Conservation (phyloP, 1,139 yeast genomes). For the Magnusiomyces fungicola region DNA sequence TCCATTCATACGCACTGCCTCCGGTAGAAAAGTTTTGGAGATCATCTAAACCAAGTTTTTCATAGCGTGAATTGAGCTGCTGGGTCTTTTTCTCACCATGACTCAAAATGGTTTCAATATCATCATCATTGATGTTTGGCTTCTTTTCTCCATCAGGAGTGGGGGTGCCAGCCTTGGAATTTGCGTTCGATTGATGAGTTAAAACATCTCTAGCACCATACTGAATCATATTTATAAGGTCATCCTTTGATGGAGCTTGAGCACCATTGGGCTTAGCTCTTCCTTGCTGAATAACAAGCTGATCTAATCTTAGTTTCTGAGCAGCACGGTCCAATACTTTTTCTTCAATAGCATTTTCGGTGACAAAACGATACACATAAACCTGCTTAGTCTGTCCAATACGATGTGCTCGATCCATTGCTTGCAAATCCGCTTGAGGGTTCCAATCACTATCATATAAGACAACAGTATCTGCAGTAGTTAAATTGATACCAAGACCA, state of each 20-base stretch:
- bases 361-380: constrained; percentile 80
- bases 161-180: constrained; percentile 22
- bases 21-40: constrained; percentile 84
- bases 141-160: constrained; percentile 21
- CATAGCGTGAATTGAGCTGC: constrained; percentile 67
- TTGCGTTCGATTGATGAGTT: constrained; percentile 30
- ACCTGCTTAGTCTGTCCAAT: constrained; percentile 98
- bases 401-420: constrained; percentile 98
- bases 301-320: constrained; percentile 85
- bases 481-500: constrained; percentile 90
- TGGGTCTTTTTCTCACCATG: constrained; percentile 80
- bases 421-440: constrained; percentile 97
- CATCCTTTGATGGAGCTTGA: constrained; percentile 66
- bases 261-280: constrained; percentile 43
- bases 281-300: constrained; percentile 93
- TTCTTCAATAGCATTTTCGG: constrained; percentile 95
- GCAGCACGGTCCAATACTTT: constrained; percentile 94
- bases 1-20: constrained; percentile 91
- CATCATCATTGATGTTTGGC: constrained; percentile 46
- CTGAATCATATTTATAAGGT: constrained; percentile 88
- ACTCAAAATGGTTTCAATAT: constrained; percentile 70
- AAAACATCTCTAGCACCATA: constrained; percentile 92
- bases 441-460: constrained; percentile 97
- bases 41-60: constrained; percentile 83
- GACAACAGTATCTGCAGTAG: constrained; percentile 86